A percentile compares a stretch with the other conserved stretches of the same genome.
Evolutionary conservation across 106 monocot species (phyloP).

Genomic region (Agapanthus africanus): DNA sequence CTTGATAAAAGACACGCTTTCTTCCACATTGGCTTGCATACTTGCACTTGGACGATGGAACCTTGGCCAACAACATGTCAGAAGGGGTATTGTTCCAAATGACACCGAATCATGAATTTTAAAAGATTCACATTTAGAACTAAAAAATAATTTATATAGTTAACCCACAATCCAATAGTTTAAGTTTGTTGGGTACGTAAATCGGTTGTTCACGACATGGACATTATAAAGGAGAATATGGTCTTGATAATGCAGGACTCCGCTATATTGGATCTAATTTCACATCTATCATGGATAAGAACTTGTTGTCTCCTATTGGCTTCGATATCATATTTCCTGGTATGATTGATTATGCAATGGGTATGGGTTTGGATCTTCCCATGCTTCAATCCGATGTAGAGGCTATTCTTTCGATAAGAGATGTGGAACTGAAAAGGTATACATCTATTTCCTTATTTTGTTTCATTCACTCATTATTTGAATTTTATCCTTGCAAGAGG

Average conservation of each 20-base stretch:
- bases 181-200: too few species aligned
- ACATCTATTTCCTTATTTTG: too few species aligned
- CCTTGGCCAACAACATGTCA: conserved; percentile 52
- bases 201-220: too few species aligned
- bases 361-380: conserved; percentile 63
- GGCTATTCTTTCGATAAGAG: conserved; percentile 31
- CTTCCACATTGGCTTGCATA: conserved; percentile 76
- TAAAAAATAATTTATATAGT: too few species aligned
- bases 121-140: too few species aligned
- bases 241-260: conserved; percentile 81
- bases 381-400: conserved; percentile 28
- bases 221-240: too few species aligned
- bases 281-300: conserved; percentile 32
- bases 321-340: conserved; percentile 81
- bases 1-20: conserved; percentile 47
- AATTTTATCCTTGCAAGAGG: too few species aligned
- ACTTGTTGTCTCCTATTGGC: conserved; percentile 63
- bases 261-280: conserved; percentile 54
- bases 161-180: too few species aligned
- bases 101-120: too few species aligned
- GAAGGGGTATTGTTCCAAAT: conserved; percentile 62
- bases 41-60: conserved; percentile 73
- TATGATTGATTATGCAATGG: conserved; percentile 51
- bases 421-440: conserved; percentile 69
- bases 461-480: too few species aligned